These are phyloP conservation scores for Viola odorata DNA, from an alignment of 345 rosid genomes.

Conservation along the genomic window DNA sequence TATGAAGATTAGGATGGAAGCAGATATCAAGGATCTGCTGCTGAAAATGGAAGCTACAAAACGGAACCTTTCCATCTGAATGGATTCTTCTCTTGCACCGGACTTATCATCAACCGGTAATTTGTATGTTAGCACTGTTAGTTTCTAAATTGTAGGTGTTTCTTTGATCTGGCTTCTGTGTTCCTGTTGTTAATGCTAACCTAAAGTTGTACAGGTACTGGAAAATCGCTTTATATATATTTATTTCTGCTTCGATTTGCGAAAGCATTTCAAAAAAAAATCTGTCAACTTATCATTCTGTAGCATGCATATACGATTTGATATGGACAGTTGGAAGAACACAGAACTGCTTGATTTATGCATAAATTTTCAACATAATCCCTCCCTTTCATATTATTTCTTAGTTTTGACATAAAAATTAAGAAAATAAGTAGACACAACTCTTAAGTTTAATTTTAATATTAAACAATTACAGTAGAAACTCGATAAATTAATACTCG, in stretches of 20 bases:
- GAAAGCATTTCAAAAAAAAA: not conserved
- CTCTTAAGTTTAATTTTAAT: too few species aligned
- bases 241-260: not conserved
- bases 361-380: too few species aligned
- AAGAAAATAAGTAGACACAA: too few species aligned
- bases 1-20: conserved; percentile 89
- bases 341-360: too few species aligned
- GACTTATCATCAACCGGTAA: conserved; percentile 12
- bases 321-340: too few species aligned
- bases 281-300: too few species aligned
- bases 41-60: conserved; percentile 84
- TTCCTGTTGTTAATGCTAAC: conserved; percentile 19
- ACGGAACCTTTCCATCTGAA: conserved; percentile 58
- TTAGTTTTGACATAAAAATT: too few species aligned
- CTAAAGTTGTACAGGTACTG: conserved; percentile 31
- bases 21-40: conserved; percentile 75
- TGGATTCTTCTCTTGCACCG: conserved; percentile 1
- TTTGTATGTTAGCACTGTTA: not conserved
- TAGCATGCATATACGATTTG: too few species aligned
- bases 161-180: conserved; percentile 5
- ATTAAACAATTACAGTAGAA: too few species aligned
- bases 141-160: conserved; percentile 19
- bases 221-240: conserved; percentile 12
- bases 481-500: too few species aligned
- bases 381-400: too few species aligned